Base-by-base conservation (phyloP, 2,329 filamentous ascomycete genomes). In the Trichoderma hamatum region DNA sequence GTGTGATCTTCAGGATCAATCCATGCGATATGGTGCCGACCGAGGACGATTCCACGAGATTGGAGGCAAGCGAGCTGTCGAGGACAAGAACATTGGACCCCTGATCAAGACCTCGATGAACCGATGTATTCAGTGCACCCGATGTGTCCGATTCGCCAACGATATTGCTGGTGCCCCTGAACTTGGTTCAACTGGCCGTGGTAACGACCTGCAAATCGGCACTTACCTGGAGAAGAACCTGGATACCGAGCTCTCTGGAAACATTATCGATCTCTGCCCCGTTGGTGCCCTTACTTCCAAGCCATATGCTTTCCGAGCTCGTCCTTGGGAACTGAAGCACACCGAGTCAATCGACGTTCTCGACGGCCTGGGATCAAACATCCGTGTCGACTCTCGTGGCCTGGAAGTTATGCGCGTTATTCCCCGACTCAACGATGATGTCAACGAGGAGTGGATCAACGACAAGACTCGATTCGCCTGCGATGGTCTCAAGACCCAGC, bases 101-200 rank as follows among this genome's bases (percentile, higher is more conserved):
- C 82, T 99, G 74, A 92, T 99, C 84, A 99, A 99, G 89, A 99
- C 96, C 3, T 99, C 96, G 61, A 99, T 99, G 96, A 99, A 99
- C 87, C 89, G 96, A 80, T 99, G 96, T 82, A 99, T 99, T 77
- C 96, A 99, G 85, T 99, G 96, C 86, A 99, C 96, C 72, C 90
- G 96, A 77, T 99, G 96, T 83, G 89, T 99, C 75, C 94, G 96
- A 78, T 99, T 99, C 82, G 92, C 96, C 79, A 99, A 98, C 82
- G 96, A 99, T 77, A 87, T 99, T 77, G 96, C 96, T 71, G 96
- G 96, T 76, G 96, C 96, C 70, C 94, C 96, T 43, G 96, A 99
- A 82, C 88, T 99, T 76, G 96, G 96, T 74, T 97, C 94, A 43
- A 92, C 92, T 34, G 96, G 96, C 78, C 92, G 96, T 84, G 96